Evolutionary conservation across 2,329 filamentous ascomycete genomes (phyloP).

Genomic region (Pestalotiopsis sp.): DNA sequence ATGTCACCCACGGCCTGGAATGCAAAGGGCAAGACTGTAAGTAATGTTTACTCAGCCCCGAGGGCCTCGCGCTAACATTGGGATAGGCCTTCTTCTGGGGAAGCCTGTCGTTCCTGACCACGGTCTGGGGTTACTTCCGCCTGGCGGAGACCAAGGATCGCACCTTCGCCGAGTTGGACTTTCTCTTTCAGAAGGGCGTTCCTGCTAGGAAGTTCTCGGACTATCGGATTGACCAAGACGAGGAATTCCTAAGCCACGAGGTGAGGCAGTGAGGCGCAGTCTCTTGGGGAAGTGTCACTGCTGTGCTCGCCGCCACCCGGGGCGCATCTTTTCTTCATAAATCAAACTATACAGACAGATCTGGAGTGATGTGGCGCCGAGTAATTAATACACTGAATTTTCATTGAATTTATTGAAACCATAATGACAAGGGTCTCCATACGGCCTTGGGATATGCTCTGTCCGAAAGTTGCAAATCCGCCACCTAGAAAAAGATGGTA

Average conservation of each 20-base stretch:
- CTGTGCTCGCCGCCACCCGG: too few relatives aligned
- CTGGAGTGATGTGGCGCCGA: too few relatives aligned
- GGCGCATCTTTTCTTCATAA: too few relatives aligned
- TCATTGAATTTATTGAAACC: too few relatives aligned
- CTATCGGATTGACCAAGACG: constrained; percentile 37
- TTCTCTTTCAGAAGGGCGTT: constrained; percentile 42
- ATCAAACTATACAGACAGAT: too few relatives aligned
- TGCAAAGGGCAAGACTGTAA: constrained; percentile 39
- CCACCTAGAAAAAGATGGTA: too few relatives aligned
- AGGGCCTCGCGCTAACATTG: constrained; percentile 13
- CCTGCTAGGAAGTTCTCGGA: constrained; percentile 40
- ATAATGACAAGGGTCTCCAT: too few relatives aligned
- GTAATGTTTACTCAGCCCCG: neutral
- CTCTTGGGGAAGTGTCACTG: too few relatives aligned
- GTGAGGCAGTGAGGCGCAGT: neutral
- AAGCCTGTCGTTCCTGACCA: constrained; percentile 36
- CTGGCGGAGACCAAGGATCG: constrained; percentile 47
- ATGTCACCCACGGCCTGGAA: constrained; percentile 42
- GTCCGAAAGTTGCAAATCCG: too few relatives aligned
- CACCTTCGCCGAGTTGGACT: constrained; percentile 48
- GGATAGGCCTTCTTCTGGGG: constrained; percentile 46
- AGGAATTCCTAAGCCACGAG: constrained; percentile 18
- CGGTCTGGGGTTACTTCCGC: constrained; percentile 45
- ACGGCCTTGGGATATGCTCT: too few relatives aligned
- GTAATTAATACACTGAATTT: too few relatives aligned